Evolutionary conservation across 768 basidiomycete genomes (phyloP).

Genomic region (Candolleomyces eurysporus): DNA sequence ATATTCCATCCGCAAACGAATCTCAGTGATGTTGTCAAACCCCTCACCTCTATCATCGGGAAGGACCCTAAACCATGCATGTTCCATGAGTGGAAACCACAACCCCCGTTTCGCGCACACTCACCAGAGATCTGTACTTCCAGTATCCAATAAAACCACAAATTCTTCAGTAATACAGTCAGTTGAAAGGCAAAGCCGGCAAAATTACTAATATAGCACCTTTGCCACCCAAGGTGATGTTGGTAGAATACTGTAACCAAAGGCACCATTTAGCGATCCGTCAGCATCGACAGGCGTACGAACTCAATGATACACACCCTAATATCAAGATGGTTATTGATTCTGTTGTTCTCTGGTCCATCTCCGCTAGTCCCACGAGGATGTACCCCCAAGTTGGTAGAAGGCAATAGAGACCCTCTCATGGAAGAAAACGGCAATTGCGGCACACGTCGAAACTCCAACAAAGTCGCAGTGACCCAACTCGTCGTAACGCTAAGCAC

Average conservation of each 20-base stretch:
- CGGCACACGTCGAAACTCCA: too few relatives aligned
- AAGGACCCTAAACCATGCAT: slow-evolving; percentile 24
- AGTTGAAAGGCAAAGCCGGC: neutral
- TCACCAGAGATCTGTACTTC: slow-evolving; percentile 37
- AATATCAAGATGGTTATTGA: neutral
- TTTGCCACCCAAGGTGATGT: slow-evolving; percentile 28
- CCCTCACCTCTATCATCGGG: slow-evolving; percentile 28
- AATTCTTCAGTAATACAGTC: neutral
- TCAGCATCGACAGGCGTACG: neutral
- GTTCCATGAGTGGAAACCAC: neutral
- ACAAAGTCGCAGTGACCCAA: too few relatives aligned
- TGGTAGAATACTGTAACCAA: slow-evolving; percentile 23
- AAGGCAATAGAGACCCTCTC: too few relatives aligned
- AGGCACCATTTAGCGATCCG: too few relatives aligned
- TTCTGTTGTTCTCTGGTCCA: neutral
- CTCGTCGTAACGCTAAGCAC: too few relatives aligned
- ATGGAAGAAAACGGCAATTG: too few relatives aligned
- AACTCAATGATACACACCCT: neutral
- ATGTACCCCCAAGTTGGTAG: too few relatives aligned
- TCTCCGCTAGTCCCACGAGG: neutral
- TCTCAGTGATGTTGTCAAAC: slow-evolving; percentile 28
- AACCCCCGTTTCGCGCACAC: neutral
- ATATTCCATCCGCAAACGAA: slow-evolving; percentile 23
- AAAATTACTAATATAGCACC: slow-evolving; percentile 13
- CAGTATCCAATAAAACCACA: slow-evolving; percentile 33